phyloP scores from a whole-genome alignment of 208 protist genomes.

The Tritrichomonas musculus region DNA sequence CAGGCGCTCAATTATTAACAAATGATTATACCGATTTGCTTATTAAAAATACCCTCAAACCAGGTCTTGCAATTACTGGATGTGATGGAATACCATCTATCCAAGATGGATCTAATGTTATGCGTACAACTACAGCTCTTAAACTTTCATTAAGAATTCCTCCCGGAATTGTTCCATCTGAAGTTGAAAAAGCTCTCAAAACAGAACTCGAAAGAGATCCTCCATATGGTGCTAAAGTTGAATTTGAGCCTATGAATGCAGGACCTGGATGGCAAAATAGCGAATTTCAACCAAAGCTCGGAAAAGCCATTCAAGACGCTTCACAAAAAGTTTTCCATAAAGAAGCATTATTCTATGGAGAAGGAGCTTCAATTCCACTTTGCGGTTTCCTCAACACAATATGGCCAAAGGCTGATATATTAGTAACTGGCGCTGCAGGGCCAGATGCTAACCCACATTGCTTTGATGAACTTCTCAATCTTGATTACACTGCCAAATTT shows the following conservation, averaged over 20 bases:
- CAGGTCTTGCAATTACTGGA: slow-evolving; percentile 71
- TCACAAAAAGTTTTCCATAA: neutral
- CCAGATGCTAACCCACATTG: neutral
- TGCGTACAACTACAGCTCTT: slow-evolving; percentile 68
- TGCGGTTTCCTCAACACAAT: neutral
- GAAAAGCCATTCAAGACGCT: neutral
- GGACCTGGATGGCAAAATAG: slow-evolving; percentile 69
- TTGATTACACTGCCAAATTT: neutral
- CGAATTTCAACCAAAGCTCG: slow-evolving; percentile 68
- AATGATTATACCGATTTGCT: slow-evolving; percentile 63
- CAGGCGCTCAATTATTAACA: slow-evolving; percentile 45
- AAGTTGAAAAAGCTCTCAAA: slow-evolving; percentile 56
- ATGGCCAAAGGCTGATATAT: neutral
- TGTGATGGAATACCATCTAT: slow-evolving; percentile 67
- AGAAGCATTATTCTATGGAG: neutral
- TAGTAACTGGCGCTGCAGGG: neutral
- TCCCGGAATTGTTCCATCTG: slow-evolving; percentile 60
- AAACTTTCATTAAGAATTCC: slow-evolving; percentile 79
- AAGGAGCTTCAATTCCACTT: neutral
- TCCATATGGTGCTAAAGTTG: slow-evolving; percentile 73
- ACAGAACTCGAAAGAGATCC: slow-evolving; percentile 66
- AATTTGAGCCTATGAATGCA: slow-evolving; percentile 57
- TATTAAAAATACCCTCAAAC: slow-evolving; percentile 75
- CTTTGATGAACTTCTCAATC: neutral
- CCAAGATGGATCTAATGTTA: slow-evolving; percentile 75